A percentile compares a stretch with the other conserved stretches of the same genome.
Conservation (phyloP, 345 rosid genomes). For the Brassica juncea region DNA sequence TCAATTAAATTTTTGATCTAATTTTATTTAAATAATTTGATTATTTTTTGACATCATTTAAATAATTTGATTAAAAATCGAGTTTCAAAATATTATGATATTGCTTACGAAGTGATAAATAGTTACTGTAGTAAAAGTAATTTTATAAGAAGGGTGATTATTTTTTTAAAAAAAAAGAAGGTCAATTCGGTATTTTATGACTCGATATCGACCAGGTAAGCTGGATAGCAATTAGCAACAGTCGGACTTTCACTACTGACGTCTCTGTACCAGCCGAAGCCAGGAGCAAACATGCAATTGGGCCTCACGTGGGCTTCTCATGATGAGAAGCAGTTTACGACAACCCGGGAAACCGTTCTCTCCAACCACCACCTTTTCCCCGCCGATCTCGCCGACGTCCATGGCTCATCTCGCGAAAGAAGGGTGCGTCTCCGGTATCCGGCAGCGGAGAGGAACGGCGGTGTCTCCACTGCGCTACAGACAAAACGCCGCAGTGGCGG, state of each 20-base stretch:
- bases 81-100: no score
- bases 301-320: constrained; percentile 73
- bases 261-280: constrained; percentile 85
- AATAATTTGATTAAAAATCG: no score
- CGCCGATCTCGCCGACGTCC: constrained; percentile 20
- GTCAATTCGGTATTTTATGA: not conserved
- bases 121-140: no score
- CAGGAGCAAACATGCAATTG: constrained; percentile 86
- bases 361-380: constrained; percentile 36
- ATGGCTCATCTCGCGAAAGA: constrained; percentile 34
- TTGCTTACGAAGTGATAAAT: no score
- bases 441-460: constrained; percentile 40
- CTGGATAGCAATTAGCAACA: not conserved
- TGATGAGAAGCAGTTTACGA: constrained; percentile 48
- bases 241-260: constrained; percentile 45
- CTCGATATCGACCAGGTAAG: not conserved
- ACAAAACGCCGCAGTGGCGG: constrained; percentile 45
- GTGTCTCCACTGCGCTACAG: constrained; percentile 39
- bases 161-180: not conserved
- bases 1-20: no score
- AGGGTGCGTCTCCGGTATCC: constrained; percentile 29
- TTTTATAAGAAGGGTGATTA: not conserved
- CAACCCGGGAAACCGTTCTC: constrained; percentile 65
- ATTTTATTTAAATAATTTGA: no score
- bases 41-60: no score